These are phyloP conservation scores for Fusarium neocosmosporiellum DNA, from an alignment of 2,329 filamentous ascomycete species.

Conservation along the genomic window DNA sequence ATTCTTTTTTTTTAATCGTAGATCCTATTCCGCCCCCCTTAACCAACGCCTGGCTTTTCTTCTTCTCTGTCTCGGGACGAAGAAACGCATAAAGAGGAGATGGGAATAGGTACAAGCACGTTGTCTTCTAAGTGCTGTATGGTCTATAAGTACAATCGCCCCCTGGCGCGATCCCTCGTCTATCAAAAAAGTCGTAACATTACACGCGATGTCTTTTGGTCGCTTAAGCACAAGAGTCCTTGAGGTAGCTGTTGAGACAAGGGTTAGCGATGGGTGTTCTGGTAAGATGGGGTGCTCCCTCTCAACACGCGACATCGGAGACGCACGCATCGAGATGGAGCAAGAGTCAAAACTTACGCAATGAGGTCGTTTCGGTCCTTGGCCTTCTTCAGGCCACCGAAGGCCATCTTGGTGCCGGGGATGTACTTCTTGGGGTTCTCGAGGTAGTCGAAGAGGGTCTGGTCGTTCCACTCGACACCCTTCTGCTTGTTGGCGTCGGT, in stretches of 20 bases:
- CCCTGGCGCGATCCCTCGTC: constrained; percentile 46
- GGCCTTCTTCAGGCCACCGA: constrained; percentile 99
- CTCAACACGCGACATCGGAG: not conserved
- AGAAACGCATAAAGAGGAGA: constrained; percentile 49
- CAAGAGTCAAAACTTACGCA: constrained; percentile 72
- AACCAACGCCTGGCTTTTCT: constrained; percentile 37
- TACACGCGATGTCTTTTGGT: constrained; percentile 43
- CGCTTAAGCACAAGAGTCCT: constrained; percentile 76
- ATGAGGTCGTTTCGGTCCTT: constrained; percentile 99
- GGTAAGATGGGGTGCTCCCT: not conserved
- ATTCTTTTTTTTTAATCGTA: constrained; percentile 18
- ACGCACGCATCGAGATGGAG: not conserved
- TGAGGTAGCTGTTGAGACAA: constrained; percentile 67
- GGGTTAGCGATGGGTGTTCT: constrained; percentile 39
- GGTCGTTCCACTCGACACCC: constrained; percentile 88
- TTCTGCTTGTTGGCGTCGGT: constrained; percentile 99
- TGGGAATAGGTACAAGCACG: constrained; percentile 49
- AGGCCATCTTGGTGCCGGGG: constrained; percentile 99
- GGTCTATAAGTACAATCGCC: constrained; percentile 55
- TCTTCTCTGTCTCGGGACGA: constrained; percentile 23
- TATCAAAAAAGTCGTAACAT: constrained; percentile 51
- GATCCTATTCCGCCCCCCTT: constrained; percentile 25
- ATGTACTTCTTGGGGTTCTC: constrained; percentile 99
- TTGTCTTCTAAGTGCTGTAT: constrained; percentile 44
- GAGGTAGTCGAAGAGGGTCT: constrained; percentile 94